Conservation (phyloP, 148 eudicot genomes). For the Euryodendron excelsum region DNA sequence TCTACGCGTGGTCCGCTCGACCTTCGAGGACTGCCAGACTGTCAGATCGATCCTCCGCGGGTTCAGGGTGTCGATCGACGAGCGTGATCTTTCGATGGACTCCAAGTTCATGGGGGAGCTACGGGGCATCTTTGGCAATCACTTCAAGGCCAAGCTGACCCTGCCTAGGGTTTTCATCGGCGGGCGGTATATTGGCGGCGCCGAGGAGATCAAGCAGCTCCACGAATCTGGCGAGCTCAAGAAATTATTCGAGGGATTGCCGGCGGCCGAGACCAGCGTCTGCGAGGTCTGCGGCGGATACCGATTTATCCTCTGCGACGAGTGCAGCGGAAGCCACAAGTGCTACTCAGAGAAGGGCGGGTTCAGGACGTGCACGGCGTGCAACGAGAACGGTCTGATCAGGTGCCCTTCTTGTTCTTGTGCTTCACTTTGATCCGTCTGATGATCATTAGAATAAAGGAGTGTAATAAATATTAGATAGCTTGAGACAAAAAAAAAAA, state of each 20-base stretch:
- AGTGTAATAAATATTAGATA: not conserved
- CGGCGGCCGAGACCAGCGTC: slow-evolving; percentile 26
- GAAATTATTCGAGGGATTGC: slow-evolving; percentile 43
- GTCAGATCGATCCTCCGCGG: slow-evolving; percentile 55
- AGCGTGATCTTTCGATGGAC: slow-evolving; percentile 78
- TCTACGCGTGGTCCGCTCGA: slow-evolving; percentile 61
- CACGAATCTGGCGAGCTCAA: slow-evolving; percentile 79
- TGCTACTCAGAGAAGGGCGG: slow-evolving; percentile 55
- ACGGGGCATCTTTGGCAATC: slow-evolving; percentile 30
- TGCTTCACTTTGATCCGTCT: slow-evolving; percentile 7
- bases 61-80: slow-evolving; percentile 58
- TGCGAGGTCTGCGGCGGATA: slow-evolving; percentile 69
- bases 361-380: slow-evolving; percentile 53
- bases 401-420: slow-evolving; percentile 63
- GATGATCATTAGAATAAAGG: not conserved
- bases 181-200: slow-evolving; percentile 74
- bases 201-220: slow-evolving; percentile 58
- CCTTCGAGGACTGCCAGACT: slow-evolving; percentile 65
- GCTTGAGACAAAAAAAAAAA: not conserved
- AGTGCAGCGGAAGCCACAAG: slow-evolving; percentile 78
- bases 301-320: slow-evolving; percentile 61
- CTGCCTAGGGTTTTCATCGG: slow-evolving; percentile 71
- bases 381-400: slow-evolving; percentile 76
- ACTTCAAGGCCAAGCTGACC: slow-evolving; percentile 15
- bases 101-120: slow-evolving; percentile 48